Conservation (phyloP, 495 filamentous ascomycete genomes). For the Tuber indicum region DNA sequence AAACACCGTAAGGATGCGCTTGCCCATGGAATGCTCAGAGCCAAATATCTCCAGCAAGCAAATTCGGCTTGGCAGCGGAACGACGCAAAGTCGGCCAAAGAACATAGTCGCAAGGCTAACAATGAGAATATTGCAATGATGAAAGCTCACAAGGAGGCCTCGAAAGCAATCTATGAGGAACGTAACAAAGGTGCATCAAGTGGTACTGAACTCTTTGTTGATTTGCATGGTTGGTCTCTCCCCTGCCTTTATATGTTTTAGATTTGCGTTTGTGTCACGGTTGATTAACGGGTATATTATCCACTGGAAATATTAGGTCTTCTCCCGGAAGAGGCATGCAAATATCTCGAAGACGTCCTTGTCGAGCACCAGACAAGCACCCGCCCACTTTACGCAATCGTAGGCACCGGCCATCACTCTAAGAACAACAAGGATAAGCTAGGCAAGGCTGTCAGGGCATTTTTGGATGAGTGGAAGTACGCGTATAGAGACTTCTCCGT, state of each 20-base stretch:
- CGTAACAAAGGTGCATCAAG: slow-evolving; percentile 61
- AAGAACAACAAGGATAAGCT: slow-evolving; percentile 99
- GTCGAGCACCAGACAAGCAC: slow-evolving; percentile 67
- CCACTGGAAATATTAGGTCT: slow-evolving; percentile 48
- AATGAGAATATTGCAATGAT: slow-evolving; percentile 96
- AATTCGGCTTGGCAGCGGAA: slow-evolving; percentile 99
- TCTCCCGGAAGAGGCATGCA: slow-evolving; percentile 93
- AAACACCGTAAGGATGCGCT: slow-evolving; percentile 91
- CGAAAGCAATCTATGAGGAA: slow-evolving; percentile 84
- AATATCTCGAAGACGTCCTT: slow-evolving; percentile 83
- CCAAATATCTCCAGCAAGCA: slow-evolving; percentile 95
- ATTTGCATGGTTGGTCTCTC: slow-evolving; percentile 61
- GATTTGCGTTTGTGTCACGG: not conserved
- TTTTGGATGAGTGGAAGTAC: slow-evolving; percentile 92
- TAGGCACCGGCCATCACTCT: slow-evolving; percentile 92
- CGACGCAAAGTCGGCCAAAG: slow-evolving; percentile 93
- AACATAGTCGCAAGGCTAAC: slow-evolving; percentile 85
- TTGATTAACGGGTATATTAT: slow-evolving; percentile 2
- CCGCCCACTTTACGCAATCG: slow-evolving; percentile 87
- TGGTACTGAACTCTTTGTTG: slow-evolving; percentile 76
- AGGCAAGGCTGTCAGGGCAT: slow-evolving; percentile 82
- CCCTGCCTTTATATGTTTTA: not conserved
- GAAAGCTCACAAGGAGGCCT: slow-evolving; percentile 92
- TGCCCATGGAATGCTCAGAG: slow-evolving; percentile 88
- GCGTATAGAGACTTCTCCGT: slow-evolving; percentile 95